Evolutionary conservation across 345 rosid species (phyloP).

Genomic region (Erucastrum elatum): DNA sequence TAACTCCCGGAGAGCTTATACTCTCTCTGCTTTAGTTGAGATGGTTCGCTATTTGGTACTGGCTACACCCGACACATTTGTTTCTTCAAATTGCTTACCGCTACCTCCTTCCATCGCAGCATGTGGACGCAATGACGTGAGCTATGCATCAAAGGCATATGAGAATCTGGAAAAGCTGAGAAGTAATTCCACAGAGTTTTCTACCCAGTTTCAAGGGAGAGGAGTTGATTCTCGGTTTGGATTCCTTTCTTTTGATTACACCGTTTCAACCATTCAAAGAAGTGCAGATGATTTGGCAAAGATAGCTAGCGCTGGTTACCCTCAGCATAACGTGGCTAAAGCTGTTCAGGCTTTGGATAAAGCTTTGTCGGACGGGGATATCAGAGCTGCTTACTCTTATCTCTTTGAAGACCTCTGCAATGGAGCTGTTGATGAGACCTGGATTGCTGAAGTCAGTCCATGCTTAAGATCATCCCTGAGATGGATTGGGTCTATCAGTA

Average conservation of each 20-base stretch:
- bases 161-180: constrained; percentile 68
- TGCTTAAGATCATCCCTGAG: constrained; percentile 81
- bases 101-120: constrained; percentile 76
- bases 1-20: constrained; percentile 94
- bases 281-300: constrained; percentile 74
- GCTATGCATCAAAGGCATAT: constrained; percentile 62
- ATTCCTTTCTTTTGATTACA: constrained; percentile 64
- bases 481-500: constrained; percentile 70
- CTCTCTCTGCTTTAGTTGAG: constrained; percentile 81
- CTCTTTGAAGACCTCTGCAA: constrained; percentile 81
- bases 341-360: constrained; percentile 89
- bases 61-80: constrained; percentile 94
- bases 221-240: constrained; percentile 75
- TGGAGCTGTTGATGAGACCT: constrained; percentile 69
- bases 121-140: constrained; percentile 64
- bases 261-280: constrained; percentile 70
- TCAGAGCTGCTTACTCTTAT: constrained; percentile 56
- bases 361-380: constrained; percentile 78
- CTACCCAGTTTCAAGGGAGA: constrained; percentile 56
- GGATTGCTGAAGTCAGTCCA: constrained; percentile 86
- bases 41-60: constrained; percentile 88
- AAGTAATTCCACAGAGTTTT: constrained; percentile 51
- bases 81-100: constrained; percentile 92
- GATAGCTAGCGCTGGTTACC: constrained; percentile 68
- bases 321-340: constrained; percentile 73